Evolutionary conservation across 768 basidiomycete species (phyloP).

Genomic region (Boletus vinaceobasis): DNA sequence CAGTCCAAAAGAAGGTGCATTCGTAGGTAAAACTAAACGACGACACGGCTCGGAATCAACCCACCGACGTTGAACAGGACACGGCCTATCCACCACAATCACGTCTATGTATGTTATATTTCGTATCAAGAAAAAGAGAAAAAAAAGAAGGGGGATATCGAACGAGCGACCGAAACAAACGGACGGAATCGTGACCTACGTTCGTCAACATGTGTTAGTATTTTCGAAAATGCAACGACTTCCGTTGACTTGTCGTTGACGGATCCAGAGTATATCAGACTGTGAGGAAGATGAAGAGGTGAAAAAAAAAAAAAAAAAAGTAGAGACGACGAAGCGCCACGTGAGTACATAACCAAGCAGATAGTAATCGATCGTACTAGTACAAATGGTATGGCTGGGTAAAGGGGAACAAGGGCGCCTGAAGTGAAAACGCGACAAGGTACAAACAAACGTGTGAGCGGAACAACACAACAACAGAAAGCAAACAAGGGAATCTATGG

Average conservation of each 20-base stretch:
- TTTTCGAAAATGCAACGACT: background rate
- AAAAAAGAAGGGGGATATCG: no score
- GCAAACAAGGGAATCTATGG: constrained; percentile 14
- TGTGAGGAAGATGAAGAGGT: no score
- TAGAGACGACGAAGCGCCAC: background rate
- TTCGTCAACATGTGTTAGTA: background rate
- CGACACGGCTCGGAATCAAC: no score
- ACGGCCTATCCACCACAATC: no score
- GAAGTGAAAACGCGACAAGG: background rate
- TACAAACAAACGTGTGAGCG: constrained; percentile 10
- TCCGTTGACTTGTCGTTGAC: background rate
- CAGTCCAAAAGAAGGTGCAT: no score
- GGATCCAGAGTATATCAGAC: background rate
- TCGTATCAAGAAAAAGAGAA: background rate
- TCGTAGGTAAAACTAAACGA: no score
- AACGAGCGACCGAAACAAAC: background rate
- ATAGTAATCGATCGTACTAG: constrained; percentile 1
- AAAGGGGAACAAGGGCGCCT: background rate
- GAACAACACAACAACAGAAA: constrained; percentile 7
- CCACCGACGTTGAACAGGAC: no score
- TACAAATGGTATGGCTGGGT: constrained; percentile 19
- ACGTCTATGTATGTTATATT: background rate
- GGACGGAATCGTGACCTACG: background rate
- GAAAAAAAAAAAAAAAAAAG: no score
- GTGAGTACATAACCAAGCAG: constrained; percentile 19